Evolutionary conservation across 257 asterid species (phyloP).

Genomic region (Lycium ferocissimum): DNA sequence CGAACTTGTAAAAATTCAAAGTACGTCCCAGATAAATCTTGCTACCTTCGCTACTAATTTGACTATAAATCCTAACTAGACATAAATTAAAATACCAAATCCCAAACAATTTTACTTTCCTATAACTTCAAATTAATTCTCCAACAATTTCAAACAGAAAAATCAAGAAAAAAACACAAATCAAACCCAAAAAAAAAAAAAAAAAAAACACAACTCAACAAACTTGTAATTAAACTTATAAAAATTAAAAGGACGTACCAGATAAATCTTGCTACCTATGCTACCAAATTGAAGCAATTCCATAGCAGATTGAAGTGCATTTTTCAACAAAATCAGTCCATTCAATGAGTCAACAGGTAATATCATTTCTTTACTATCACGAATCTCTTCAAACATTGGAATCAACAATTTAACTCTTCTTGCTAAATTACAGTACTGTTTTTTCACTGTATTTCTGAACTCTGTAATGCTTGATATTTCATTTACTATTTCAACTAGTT

Average conservation of each 20-base stretch:
- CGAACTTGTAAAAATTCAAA: too few relatives aligned
- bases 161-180: too few relatives aligned
- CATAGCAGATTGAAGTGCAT: conserved; percentile 72
- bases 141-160: too few relatives aligned
- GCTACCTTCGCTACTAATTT: too few relatives aligned
- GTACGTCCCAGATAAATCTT: too few relatives aligned
- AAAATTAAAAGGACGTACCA: conserved; percentile 48
- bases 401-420: conserved; percentile 90
- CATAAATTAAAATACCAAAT: too few relatives aligned
- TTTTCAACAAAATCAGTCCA: conserved; percentile 52
- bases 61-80: too few relatives aligned
- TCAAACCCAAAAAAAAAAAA: too few relatives aligned
- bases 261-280: conserved; percentile 90
- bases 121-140: too few relatives aligned
- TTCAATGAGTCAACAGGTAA: conserved; percentile 56
- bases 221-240: too few relatives aligned
- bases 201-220: neutral
- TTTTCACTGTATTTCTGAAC: conserved; percentile 70
- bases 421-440: conserved; percentile 83
- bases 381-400: conserved; percentile 97
- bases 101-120: too few relatives aligned
- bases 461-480: conserved; percentile 79
- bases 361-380: conserved; percentile 63
- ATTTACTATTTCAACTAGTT: conserved; percentile 60
- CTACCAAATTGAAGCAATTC: conserved; percentile 91